Base-by-base conservation (phyloP, 768 basidiomycete genomes). In the Lyophyllum atratum region DNA sequence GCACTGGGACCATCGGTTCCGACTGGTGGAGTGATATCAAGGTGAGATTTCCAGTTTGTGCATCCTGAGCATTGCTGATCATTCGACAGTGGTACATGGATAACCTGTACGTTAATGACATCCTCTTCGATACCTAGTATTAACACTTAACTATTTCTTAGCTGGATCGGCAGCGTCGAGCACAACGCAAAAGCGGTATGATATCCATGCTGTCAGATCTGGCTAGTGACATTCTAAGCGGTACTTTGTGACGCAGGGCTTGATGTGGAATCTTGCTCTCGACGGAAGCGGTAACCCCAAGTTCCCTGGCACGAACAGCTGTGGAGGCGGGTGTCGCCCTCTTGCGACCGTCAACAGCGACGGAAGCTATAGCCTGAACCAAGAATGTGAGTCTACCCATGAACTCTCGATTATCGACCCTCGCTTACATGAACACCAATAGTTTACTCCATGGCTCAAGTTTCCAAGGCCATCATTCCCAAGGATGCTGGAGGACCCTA, bases 11-110 rank as follows among this genome's bases (percentile, higher is more conserved):
- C 0, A 69, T 81, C 53, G 85, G 87, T 14, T 80, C 81, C 9
- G 86, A 90, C 65, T 92, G 89, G 89, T 92, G 90, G 90, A 74
- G 73, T 47, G 88, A 91, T 62, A 85, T 91, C 70, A 91, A 91
- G 79, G 88, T 85, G 70, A 40, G 59, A 40, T 26, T 25, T 40
- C 26, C 8, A 14, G 24, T 39, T 54, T 26, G 21, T 12, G 22
- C 33, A 22, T 12, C 4, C 8, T 9, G 22, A 8, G 28, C 3
- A 6, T 17, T 37, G 15, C 19, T 48, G 1, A 43, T 34, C 4
- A 12, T 26, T 49, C 9, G 12, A 47, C 22, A 67, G 64, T 67
- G 66, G 66, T 65, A 67, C 46, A 67, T 67, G 55, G 64, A 67
- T 28, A 65, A 67, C 34, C 28, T 67, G 66, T 67, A 53, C 12